Conservation (phyloP, 345 rosid species). For the Euphorbia lathyris region DNA sequence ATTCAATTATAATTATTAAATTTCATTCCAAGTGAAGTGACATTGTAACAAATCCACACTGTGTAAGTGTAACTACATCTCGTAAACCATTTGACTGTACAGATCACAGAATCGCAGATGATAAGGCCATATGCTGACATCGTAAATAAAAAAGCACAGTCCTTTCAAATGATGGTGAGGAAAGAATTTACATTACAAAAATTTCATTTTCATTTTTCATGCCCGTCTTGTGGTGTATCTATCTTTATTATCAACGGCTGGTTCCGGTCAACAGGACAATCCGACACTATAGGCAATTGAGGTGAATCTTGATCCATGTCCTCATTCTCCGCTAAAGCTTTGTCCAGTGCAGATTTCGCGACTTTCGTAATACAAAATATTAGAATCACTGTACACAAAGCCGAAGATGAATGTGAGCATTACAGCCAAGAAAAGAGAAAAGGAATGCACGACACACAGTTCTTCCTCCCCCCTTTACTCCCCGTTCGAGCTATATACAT, state of each 20-base stretch:
- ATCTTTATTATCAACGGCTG: slow-evolving; percentile 81
- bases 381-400: slow-evolving; percentile 54
- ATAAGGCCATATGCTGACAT: slow-evolving; percentile 15
- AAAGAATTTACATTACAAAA: slow-evolving; percentile 38
- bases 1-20: slow-evolving; percentile 15
- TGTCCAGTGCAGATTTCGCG: slow-evolving; percentile 74
- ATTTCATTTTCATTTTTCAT: slow-evolving; percentile 35
- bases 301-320: slow-evolving; percentile 43
- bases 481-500: too few species aligned
- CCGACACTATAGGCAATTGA: slow-evolving; percentile 40
- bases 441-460: too few species aligned
- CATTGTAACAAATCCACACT: slow-evolving; percentile 4
- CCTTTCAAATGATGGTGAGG: slow-evolving; percentile 2
- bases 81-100: slow-evolving; percentile 30
- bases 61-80: slow-evolving; percentile 14
- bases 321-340: slow-evolving; percentile 90
- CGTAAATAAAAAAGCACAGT: neutral
- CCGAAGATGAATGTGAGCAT: neutral
- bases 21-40: neutral
- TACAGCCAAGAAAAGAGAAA: too few species aligned
- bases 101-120: slow-evolving; percentile 24
- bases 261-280: slow-evolving; percentile 42
- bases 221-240: slow-evolving; percentile 40
- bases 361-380: slow-evolving; percentile 74
- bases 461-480: too few species aligned